Evolutionary conservation across 169 alveolate species (phyloP).

Genomic region (Plasmodium gaboni): DNA sequence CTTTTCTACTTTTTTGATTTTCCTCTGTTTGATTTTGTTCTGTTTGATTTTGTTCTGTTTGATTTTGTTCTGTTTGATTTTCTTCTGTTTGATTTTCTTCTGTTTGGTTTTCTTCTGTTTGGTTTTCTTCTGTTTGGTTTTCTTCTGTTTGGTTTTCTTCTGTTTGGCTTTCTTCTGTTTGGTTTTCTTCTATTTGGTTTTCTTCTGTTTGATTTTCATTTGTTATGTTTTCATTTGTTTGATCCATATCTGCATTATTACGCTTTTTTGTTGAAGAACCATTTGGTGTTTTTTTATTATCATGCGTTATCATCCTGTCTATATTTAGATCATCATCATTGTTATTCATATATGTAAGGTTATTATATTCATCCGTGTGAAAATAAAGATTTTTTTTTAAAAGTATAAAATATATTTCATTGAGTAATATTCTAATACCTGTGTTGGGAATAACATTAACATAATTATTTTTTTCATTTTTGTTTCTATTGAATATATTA

Average conservation of each 20-base stretch:
- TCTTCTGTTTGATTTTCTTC: not conserved
- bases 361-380: slow-evolving; percentile 41
- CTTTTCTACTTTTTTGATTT: not conserved
- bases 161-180: not conserved
- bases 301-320: slow-evolving; percentile 33
- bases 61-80: not conserved
- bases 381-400: slow-evolving; percentile 70
- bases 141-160: not conserved
- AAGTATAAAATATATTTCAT: slow-evolving; percentile 72
- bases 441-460: slow-evolving; percentile 74
- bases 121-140: no score
- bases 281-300: not conserved
- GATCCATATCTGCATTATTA: not conserved
- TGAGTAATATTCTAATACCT: slow-evolving; percentile 69
- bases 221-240: no score
- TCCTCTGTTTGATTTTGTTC: not conserved
- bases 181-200: not conserved
- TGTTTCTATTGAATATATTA: slow-evolving; percentile 41
- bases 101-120: not conserved
- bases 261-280: not conserved
- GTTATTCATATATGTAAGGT: slow-evolving; percentile 1
- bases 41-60: not conserved
- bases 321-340: slow-evolving; percentile 56
- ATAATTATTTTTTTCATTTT: slow-evolving; percentile 53
- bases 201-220: not conserved